Evolutionary conservation across 345 rosid genomes (phyloP), one percentile per base, ranked within the genome.

Genomic region (Arabis alpina): DNA sequence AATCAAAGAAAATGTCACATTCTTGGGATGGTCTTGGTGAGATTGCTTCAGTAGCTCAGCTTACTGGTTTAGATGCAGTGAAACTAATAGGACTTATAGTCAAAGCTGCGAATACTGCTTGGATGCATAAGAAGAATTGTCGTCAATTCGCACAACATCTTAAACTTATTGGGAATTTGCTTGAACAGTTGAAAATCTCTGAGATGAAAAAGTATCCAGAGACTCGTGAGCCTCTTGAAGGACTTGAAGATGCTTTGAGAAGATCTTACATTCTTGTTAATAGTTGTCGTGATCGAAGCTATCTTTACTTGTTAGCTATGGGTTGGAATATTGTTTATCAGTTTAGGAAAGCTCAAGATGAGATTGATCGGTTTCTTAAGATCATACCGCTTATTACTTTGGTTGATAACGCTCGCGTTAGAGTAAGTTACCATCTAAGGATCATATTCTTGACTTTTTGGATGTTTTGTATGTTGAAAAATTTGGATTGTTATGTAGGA

Each of bases 271-370:
- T 91, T 37, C 72, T 94, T 66, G 95, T 94, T 19, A 86, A 89
- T 15, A 94, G 96, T 44, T 94, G 98, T 58, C 93, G 93, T 59
- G 99, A 94, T 64, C 73, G 89, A 62, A 94, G 99, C 69, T 94
- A 89, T 76, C 90, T 94, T 10, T 94, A 94, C 76, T 77, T 94
- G 84, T 80, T 94, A 54, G 99, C 99, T 19, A 91, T 91, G 99
- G 99, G 99, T 1, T 94, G 99, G 99, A 94, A 91, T 80, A 91
- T 94, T 34, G 99, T 94, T 49, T 94, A 94, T 45, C 99, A 94
- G 77, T 94, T 94, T 64, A 80, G 97, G 72, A 94, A 85, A 80
- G 96, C 94, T 12, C 99, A 91, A 79, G 87, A 80, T 72, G 99
- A 94, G 88, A 94, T 94, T 44, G 99, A 94, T 70, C 88, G 87